Conservation (phyloP, 2,329 filamentous ascomycete species). For the Aspergillus fructus region DNA sequence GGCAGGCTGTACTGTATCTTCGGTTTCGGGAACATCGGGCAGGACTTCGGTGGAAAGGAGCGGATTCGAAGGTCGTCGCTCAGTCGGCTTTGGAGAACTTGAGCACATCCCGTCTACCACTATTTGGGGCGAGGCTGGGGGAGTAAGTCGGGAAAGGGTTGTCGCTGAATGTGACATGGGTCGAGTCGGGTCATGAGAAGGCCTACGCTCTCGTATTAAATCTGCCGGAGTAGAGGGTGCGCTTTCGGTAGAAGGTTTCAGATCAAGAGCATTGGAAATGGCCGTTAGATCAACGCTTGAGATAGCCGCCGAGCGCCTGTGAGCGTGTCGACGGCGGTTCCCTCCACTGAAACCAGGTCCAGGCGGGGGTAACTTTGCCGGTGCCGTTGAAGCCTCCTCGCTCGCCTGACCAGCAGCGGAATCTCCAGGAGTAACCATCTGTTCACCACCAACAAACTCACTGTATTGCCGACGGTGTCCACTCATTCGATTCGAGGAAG, state of each 20-base stretch:
- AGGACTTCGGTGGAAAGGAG: slow-evolving; percentile 81
- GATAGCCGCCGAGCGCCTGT: slow-evolving; percentile 77
- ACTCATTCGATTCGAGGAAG: slow-evolving; percentile 51
- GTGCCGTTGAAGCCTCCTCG: slow-evolving; percentile 24
- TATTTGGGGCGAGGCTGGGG: slow-evolving; percentile 34
- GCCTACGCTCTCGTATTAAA: slow-evolving; percentile 24
- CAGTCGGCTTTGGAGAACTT: slow-evolving; percentile 10
- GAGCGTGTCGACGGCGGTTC: slow-evolving; percentile 68
- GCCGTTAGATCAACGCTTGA: slow-evolving; percentile 76
- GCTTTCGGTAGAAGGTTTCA: slow-evolving; percentile 55
- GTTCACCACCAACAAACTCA: slow-evolving; percentile 75
- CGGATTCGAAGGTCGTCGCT: slow-evolving; percentile 56
- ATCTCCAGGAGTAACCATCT: slow-evolving; percentile 56
- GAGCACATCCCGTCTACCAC: slow-evolving; percentile 11
- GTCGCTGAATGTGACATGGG: slow-evolving; percentile 36
- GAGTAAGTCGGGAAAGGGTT: slow-evolving; percentile 29
- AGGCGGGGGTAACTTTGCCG: slow-evolving; percentile 26
- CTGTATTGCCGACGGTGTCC: slow-evolving; percentile 77
- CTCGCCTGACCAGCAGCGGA: slow-evolving; percentile 53
- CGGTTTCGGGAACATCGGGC: slow-evolving; percentile 77
- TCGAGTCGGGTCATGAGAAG: slow-evolving; percentile 29
- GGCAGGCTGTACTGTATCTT: slow-evolving; percentile 64
- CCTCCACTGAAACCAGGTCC: slow-evolving; percentile 43
- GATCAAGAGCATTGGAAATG: slow-evolving; percentile 47
- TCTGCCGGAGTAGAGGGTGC: slow-evolving; percentile 55